phyloP scores from a whole-genome alignment of 73 alveolate species.

The Tetrahymena borealis region DNA sequence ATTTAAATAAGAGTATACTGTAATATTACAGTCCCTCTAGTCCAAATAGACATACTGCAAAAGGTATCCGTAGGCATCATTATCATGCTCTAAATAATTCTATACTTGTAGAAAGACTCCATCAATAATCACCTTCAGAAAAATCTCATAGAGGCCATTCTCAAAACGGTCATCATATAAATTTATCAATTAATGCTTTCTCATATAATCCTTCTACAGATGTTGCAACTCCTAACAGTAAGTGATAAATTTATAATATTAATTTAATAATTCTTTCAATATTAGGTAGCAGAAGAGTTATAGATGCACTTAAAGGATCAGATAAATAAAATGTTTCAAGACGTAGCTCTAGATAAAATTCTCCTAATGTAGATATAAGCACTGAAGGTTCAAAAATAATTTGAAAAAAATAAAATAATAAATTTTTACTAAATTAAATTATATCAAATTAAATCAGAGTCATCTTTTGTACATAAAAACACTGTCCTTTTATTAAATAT shows the following conservation, averaged over 20 bases:
- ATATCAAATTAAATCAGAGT: not conserved
- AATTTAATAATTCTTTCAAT: not conserved
- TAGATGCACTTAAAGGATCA: not conserved
- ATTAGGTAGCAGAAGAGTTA: not conserved
- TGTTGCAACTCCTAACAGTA: not conserved
- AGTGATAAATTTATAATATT: not conserved
- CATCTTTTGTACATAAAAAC: too few relatives aligned
- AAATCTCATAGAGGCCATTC: not conserved
- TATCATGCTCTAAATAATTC: not conserved
- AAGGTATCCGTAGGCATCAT: not conserved
- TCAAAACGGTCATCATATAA: not conserved
- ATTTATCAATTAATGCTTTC: not conserved
- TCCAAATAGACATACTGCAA: not conserved
- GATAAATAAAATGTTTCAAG: not conserved
- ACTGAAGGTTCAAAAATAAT: not conserved
- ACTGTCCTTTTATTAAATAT: too few relatives aligned
- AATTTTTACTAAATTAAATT: not conserved
- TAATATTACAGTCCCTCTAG: not conserved
- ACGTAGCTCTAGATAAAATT: not conserved
- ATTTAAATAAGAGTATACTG: not conserved
- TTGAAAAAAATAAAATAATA: not conserved
- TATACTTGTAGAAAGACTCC: not conserved
- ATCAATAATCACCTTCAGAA: not conserved
- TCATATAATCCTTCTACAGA: not conserved
- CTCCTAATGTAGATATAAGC: not conserved